Evolutionary conservation across 2,329 filamentous ascomycete species (phyloP).

Genomic region (Leptographium procerum): DNA sequence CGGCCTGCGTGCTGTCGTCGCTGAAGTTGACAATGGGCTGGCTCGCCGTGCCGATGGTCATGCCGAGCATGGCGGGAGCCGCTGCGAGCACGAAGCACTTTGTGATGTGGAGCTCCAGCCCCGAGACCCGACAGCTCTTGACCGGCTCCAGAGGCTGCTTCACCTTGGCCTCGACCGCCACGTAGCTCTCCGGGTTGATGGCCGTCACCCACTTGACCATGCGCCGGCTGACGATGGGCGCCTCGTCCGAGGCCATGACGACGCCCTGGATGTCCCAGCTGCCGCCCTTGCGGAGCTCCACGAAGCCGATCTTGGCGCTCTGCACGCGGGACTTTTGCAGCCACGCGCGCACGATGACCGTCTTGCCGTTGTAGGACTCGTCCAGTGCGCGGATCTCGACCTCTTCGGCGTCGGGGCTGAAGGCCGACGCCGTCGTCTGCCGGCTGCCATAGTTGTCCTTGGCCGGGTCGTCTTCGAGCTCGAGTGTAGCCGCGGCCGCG

Average conservation of each 20-base stretch:
- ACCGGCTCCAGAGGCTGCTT: slow-evolving; percentile 77
- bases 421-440: slow-evolving; percentile 20
- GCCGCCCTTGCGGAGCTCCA: slow-evolving; percentile 69
- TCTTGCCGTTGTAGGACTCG: slow-evolving; percentile 55
- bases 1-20: slow-evolving; percentile 31
- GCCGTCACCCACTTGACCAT: slow-evolving; percentile 89
- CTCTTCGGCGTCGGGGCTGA: slow-evolving; percentile 36
- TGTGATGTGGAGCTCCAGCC: slow-evolving; percentile 77
- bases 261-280: slow-evolving; percentile 77
- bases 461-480: slow-evolving; percentile 50
- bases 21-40: slow-evolving; percentile 45
- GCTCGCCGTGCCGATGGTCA: slow-evolving; percentile 46
- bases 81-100: slow-evolving; percentile 71
- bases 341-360: slow-evolving; percentile 66
- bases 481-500: slow-evolving; percentile 61
- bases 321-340: slow-evolving; percentile 83
- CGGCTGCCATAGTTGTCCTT: slow-evolving; percentile 65
- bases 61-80: slow-evolving; percentile 43
- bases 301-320: slow-evolving; percentile 81
- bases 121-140: slow-evolving; percentile 71
- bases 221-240: slow-evolving; percentile 59
- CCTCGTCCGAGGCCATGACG: slow-evolving; percentile 46
- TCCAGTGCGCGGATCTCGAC: slow-evolving; percentile 52
- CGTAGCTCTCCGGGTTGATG: slow-evolving; percentile 69
- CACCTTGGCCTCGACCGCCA: slow-evolving; percentile 69